Base-by-base conservation (phyloP, 179 eudicot genomes). In the Camellia oleifera region DNA sequence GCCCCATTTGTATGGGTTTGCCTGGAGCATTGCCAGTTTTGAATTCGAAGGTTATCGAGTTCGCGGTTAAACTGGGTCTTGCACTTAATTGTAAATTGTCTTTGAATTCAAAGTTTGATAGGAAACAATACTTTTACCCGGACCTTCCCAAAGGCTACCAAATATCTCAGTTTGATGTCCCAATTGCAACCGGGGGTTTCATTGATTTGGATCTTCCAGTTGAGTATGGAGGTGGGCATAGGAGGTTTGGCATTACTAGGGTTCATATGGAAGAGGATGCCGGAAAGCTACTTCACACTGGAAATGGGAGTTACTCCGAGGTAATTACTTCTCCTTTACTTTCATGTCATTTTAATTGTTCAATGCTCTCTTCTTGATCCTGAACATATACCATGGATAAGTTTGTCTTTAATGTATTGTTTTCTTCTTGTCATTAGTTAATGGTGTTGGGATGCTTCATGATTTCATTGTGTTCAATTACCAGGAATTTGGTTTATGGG, bases 221-320 rank as follows among this genome's bases (percentile, higher is more conserved):
- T 75, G 98, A 95, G 85, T 88, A 81, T 90, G 98, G 98, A 79
- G 98, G 98, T 48, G 98, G 97, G 68, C 98, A 93, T 75, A 88
- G 93, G 85, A 91, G 83, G 81, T 95, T 95, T 82, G 98, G 98
- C 72, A 84, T 95, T 20, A 95, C 98, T 53, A 87, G 98, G 75
- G 98, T 95, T 57, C 98, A 95, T 87, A 93, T 95, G 94, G 98
- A 95, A 81, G 98, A 95, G 86, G 98, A 95, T 90, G 98, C 98
- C 17, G 98, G 98, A 72, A 95, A 95, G 84, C 85, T 92, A 75
- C 90, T 95, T 75, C 98, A 95, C 81, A 78, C 93, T 0, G 97
- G 88, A n/a, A 85, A 86, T 80, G 95, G 90, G 54, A 90, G 86
- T 83, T 86, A 83, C 83, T 95, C 98, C 72, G 95, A 91, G 98